Evolutionary conservation across 2,329 filamentous ascomycete species (phyloP), one percentile per base, ranked within the genome.

Genomic region (Aspergillus fructus): DNA sequence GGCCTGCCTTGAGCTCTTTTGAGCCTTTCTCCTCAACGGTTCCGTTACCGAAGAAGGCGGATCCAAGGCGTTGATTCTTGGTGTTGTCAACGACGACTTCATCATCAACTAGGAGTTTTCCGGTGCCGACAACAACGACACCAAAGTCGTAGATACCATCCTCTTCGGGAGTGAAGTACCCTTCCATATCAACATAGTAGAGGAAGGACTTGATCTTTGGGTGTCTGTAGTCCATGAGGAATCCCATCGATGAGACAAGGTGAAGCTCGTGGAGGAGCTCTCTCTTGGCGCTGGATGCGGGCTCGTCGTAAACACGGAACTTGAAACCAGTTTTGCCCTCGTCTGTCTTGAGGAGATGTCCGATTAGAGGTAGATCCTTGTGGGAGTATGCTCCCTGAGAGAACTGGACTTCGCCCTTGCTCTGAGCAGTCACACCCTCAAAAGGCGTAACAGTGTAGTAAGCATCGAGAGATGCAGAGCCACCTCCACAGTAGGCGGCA

Each of bases 21-120:
- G 74, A 76, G 12, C 85, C 86, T 47, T 81, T 81, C 62, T 89
- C 84, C 68, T 90, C 87, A 3, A 81, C 75, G 0, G 86, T 89
- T 2, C 83, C 87, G 17, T 78, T 79, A 19, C 87, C 85, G 59
- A 89, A 86, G 77, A 89, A 89, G 4, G 83, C 82, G 46, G 85
- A 83, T 11, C 86, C 85, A 23, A 83, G 80, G 47, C 71, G 76
- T 69, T 89, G 87, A 58, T 85, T 83, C 49, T 85, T 86, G 17
- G 82, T 80, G 65, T 89, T 89, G 72, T 89, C 85, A 19, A 89
- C 81, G 30, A 89, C 77, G 3, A 88, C 73, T 57, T 85, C 75
- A 58, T 77, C 85, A 61, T 89, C 83, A 55, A 89, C 79, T 62
- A 82, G 86, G 11, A 89, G 77, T 62, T 83, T 85, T n/a, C 85